phyloP scores from a whole-genome alignment of 202 grass and related monocot species.

The Saccharum hybrid region DNA sequence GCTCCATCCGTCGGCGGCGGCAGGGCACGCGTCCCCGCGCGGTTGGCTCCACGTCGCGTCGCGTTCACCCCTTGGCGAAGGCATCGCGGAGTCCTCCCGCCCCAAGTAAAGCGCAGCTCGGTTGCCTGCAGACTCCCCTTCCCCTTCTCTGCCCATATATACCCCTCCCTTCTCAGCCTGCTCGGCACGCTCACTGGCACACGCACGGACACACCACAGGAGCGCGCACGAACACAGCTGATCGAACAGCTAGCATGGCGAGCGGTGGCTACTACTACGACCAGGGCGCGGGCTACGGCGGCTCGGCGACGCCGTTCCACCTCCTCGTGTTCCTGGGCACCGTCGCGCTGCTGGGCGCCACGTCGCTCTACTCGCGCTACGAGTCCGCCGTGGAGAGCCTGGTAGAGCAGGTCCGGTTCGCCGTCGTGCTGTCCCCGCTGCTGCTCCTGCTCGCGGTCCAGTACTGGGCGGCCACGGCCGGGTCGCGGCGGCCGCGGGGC shows the following conservation, averaged over 20 bases:
- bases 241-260: constrained; percentile 38
- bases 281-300: background rate
- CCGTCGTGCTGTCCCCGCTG: constrained; percentile 67
- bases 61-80: constrained; percentile 39
- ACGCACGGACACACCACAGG: background rate
- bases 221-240: background rate
- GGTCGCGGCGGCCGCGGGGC: constrained; percentile 24
- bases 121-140: background rate
- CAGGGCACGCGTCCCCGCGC: constrained; percentile 49
- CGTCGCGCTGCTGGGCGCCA: constrained; percentile 54
- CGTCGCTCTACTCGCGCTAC: constrained; percentile 63
- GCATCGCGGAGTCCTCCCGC: constrained; percentile 49
- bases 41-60: constrained; percentile 19
- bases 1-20: constrained; percentile 35
- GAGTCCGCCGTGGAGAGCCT: constrained; percentile 61
- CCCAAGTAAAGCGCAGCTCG: constrained; percentile 52
- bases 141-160: constrained; percentile 36
- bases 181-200: background rate
- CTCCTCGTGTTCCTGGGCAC: constrained; percentile 67
- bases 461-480: constrained; percentile 62
- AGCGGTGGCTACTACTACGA: constrained; percentile 54
- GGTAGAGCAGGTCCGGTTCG: constrained; percentile 55
- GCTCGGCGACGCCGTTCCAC: constrained; percentile 51
- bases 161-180: background rate
- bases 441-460: constrained; percentile 66